Evolutionary conservation across 2,329 filamentous ascomycete genomes (phyloP), one percentile per base, ranked within the genome.

Genomic region (Moelleriella libera): DNA sequence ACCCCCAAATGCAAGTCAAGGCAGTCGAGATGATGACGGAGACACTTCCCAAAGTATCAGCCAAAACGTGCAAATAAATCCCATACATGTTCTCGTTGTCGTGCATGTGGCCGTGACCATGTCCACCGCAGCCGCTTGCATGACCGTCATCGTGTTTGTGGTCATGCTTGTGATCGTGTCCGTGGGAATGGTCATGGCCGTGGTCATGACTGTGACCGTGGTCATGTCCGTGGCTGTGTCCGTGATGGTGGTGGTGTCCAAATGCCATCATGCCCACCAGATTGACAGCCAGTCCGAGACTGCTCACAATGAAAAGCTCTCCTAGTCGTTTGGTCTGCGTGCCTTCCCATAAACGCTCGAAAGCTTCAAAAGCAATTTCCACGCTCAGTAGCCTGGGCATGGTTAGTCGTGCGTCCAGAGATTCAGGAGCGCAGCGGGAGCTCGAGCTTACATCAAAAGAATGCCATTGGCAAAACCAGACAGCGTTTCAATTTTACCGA

Each of bases 41-140:
- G 1, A 89, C 85, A 47, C 89, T 96, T 30, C 92, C 92, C 31
- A 97, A 80, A 0, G 92, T 94, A 61, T 98, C 92, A 5, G 92
- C 92, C 30, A 97, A 74, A 45, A 98, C 86, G 59, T 98, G 92
- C 21, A 98, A 71, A 64, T 94, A 98, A 54, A 98, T 97, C 10
- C 92, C 92, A 56, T 92, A 69, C 89, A 98, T 96, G 60, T 98
- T 98, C 58, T 98, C 92, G 62, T 95, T 95, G 51, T 88, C 84
- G 58, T 89, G 84, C n/a, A 58, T 54, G 49, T 60, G 67, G 54
- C 29, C 52, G 48, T 56, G 62, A 51, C 47, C 34, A 8, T 47
- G 45, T 14, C 52, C 50, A 10, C 56, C 63, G 49, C 51, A 67
- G 4, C 55, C 57, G 57, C 88, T 83, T 11, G 59, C 54, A 50